Conservation (phyloP, 768 basidiomycete species). For the Macrolepiota dolichaula region DNA sequence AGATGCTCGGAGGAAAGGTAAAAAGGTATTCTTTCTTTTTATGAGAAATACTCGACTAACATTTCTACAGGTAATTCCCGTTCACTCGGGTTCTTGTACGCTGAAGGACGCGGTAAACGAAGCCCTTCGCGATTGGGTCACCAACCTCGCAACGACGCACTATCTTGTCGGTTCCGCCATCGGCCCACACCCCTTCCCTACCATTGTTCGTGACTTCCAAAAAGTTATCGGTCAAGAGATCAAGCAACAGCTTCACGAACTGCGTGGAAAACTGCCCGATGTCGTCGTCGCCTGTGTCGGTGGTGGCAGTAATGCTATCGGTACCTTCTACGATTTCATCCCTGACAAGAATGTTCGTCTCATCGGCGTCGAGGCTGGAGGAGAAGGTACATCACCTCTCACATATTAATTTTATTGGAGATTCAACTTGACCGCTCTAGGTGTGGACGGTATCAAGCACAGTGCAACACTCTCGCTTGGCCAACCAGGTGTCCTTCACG, state of each 20-base stretch:
- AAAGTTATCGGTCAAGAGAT: conserved; percentile 93
- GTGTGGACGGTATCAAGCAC: conserved; percentile 80
- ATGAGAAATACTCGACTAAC: not conserved
- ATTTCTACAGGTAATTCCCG: conserved; percentile 75
- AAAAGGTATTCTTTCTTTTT: conserved; percentile 40
- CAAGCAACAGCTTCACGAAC: conserved; percentile 75
- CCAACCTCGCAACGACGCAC: conserved; percentile 89
- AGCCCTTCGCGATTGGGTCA: conserved; percentile 98
- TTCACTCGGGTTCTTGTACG: conserved; percentile 90
- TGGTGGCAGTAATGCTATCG: conserved; percentile 96
- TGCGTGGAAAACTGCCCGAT: conserved; percentile 85
- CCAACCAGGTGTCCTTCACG: conserved; percentile 91
- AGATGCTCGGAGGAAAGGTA: conserved; percentile 96
- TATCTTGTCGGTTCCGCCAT: conserved; percentile 97
- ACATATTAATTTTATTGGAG: not conserved
- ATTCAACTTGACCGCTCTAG: conserved; percentile 32
- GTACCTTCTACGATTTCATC: conserved; percentile 97
- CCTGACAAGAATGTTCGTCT: conserved; percentile 80
- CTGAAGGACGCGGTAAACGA: conserved; percentile 99
- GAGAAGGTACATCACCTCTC: conserved; percentile 63
- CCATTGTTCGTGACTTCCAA: conserved; percentile 98
- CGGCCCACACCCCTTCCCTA: conserved; percentile 98
- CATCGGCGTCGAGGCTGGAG: conserved; percentile 95
- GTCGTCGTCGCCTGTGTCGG: conserved; percentile 96
- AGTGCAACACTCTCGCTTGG: conserved; percentile 93